These are phyloP conservation scores for Fragilaria crotonensis DNA, from an alignment of 108 stramenopile genomes.

Conservation along the genomic window DNA sequence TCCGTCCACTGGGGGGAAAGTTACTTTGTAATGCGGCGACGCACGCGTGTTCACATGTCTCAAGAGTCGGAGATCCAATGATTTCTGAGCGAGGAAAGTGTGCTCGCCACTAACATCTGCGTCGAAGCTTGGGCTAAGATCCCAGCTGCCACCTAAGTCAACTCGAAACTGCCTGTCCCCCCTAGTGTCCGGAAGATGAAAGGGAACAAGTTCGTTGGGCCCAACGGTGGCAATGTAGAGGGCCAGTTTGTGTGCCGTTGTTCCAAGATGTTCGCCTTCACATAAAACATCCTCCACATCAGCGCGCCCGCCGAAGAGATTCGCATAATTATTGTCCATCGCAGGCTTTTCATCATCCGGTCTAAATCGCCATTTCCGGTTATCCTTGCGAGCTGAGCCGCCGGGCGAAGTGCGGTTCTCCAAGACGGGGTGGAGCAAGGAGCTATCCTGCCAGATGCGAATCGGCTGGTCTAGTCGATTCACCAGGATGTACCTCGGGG, in stretches of 20 bases:
- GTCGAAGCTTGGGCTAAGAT: constrained; percentile 63
- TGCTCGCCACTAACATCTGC: constrained; percentile 66
- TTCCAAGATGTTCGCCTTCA: constrained; percentile 26
- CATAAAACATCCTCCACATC: constrained; percentile 9
- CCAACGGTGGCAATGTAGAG: constrained; percentile 52
- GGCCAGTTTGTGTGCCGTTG: constrained; percentile 68
- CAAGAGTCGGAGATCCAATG: constrained; percentile 57
- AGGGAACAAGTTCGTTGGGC: constrained; percentile 50
- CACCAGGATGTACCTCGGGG: constrained; percentile 81
- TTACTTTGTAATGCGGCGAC: constrained; percentile 70
- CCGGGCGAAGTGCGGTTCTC: constrained; percentile 16
- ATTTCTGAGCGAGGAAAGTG: constrained; percentile 33
- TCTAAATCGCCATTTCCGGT: constrained; percentile 41
- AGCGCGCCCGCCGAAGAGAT: constrained; percentile 47
- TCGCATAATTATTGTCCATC: constrained; percentile 57
- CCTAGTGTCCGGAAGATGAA: constrained; percentile 77
- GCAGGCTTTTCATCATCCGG: constrained; percentile 12
- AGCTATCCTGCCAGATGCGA: constrained; percentile 88
- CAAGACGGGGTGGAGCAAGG: constrained; percentile 48
- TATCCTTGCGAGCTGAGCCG: constrained; percentile 8
- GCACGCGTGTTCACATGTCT: constrained; percentile 67
- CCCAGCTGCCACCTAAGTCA: constrained; percentile 58
- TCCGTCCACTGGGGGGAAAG: constrained; percentile 48
- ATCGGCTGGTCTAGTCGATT: constrained; percentile 69
- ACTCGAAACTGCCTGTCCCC: constrained; percentile 66